These are phyloP conservation scores for Mollisiaceae sp. DNA, from an alignment of 2,329 filamentous ascomycete genomes.

Conservation along the genomic window DNA sequence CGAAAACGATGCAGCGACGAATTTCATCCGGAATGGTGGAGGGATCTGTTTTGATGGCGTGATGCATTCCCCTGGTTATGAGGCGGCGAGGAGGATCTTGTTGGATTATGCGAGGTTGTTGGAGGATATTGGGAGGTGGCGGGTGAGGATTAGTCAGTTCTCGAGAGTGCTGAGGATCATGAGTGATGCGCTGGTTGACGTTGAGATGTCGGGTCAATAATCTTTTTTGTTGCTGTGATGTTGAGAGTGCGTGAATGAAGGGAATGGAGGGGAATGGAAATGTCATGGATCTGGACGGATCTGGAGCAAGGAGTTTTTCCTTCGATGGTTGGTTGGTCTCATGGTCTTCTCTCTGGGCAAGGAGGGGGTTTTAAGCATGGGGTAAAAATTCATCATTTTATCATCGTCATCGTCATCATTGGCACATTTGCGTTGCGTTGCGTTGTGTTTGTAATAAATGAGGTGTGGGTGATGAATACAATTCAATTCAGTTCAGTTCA, in stretches of 20 bases:
- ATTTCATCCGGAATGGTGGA: constrained; percentile 55
- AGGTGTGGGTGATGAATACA: too few relatives aligned
- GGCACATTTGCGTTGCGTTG: too few relatives aligned
- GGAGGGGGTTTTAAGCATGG: too few relatives aligned
- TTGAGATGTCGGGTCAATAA: constrained; percentile 30
- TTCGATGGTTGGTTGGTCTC: too few relatives aligned
- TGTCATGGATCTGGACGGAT: not conserved
- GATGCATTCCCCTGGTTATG: constrained; percentile 53
- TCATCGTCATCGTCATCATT: too few relatives aligned
- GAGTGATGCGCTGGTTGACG: constrained; percentile 54
- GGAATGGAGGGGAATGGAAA: not conserved
- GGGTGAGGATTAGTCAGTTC: constrained; percentile 50
- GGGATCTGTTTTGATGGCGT: constrained; percentile 53
- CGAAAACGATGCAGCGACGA: constrained; percentile 42
- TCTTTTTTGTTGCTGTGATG: too few relatives aligned
- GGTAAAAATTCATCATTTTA: too few relatives aligned
- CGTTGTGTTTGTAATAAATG: too few relatives aligned
- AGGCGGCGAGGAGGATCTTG: constrained; percentile 55
- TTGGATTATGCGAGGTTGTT: constrained; percentile 57
- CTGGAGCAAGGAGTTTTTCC: not conserved
- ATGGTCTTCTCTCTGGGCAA: too few relatives aligned
- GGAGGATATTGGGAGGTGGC: constrained; percentile 58
- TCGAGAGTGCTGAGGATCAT: constrained; percentile 59
- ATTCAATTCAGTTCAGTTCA: too few relatives aligned
- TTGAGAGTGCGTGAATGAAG: not conserved